These are phyloP conservation scores for Puya raimondii DNA, from an alignment of 176 grass and related monocot species.

Conservation along the genomic window DNA sequence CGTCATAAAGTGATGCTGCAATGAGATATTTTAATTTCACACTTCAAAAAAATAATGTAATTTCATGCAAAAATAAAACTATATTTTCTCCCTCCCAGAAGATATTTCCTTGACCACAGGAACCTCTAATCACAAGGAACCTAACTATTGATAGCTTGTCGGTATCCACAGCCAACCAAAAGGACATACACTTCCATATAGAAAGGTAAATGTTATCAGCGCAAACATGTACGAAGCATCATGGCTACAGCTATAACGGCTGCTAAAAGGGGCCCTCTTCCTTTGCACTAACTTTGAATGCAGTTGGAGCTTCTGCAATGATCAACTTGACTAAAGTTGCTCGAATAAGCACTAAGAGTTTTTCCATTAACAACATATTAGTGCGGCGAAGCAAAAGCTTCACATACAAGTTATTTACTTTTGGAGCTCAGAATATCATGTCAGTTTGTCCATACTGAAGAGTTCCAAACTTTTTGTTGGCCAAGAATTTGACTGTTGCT, in stretches of 20 bases:
- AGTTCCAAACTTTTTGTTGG: too few relatives aligned
- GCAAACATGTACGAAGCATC: neutral
- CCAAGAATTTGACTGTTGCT: too few relatives aligned
- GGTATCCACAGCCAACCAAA: neutral
- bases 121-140: neutral
- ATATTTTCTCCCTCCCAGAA: neutral
- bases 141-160: neutral
- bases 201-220: neutral
- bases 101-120: neutral
- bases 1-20: too few relatives aligned
- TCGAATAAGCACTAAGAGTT: too few relatives aligned
- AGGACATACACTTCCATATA: neutral
- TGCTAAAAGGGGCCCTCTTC: neutral
- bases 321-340: too few relatives aligned
- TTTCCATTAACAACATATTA: too few relatives aligned
- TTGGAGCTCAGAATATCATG: too few relatives aligned
- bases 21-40: too few relatives aligned
- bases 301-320: too few relatives aligned
- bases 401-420: too few relatives aligned
- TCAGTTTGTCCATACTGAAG: too few relatives aligned
- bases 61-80: neutral
- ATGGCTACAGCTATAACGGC: conserved; percentile 4
- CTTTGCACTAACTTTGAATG: neutral
- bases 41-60: neutral
- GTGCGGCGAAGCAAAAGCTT: too few relatives aligned